Evolutionary conservation across 2,329 filamentous ascomycete genomes (phyloP), one percentile per base, ranked within the genome.

Genomic region (Colletotrichum sp.): DNA sequence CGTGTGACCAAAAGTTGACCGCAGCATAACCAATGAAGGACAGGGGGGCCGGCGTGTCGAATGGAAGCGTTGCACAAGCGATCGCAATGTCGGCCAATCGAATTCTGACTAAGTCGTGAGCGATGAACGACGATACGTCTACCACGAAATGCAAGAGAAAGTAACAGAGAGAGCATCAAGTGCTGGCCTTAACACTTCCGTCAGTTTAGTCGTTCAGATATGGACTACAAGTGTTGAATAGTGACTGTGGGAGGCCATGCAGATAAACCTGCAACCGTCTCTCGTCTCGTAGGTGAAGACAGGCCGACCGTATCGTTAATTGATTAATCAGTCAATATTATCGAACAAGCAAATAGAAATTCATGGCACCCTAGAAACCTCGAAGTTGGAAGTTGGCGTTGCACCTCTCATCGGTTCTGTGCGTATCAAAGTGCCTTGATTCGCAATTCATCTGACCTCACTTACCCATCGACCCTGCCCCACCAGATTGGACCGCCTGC

Each of bases 361-460:
- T n/a, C 58, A 62, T 9, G n/a, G 14, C 16, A 18, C 13, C 5
- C n/a, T 21, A 5, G 58, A 21, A 62, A 21, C 28, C 21, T 14
- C 14, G 12, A 24, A 43, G 61, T 43, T 63, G 61, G 12, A 21
- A 43, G 61, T 43, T 63, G 61, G 28, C 9, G 61, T 10, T 63
- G 61, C 61, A 43, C 13, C 21, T 24, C 34, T 63, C 48, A 38
- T 34, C 10, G 64, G 64, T 36, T 67, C 64, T 58, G 64, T 67
- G 64, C 48, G 64, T 56, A 67, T 38, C 30, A 38, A 56, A 36
- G 30, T 62, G 55, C 62, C 67, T 64, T 68, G 73, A 61, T 72
- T 75, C 24, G 56, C 69, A 75, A 64, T 58, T 64, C 62, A 73
- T 75, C 63, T 75, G 73, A 75, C 73, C 73, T 75, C 69, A 75